phyloP scores from a whole-genome alignment of 495 filamentous ascomycete genomes.

The Paragyromitra xinjiangensis region DNA sequence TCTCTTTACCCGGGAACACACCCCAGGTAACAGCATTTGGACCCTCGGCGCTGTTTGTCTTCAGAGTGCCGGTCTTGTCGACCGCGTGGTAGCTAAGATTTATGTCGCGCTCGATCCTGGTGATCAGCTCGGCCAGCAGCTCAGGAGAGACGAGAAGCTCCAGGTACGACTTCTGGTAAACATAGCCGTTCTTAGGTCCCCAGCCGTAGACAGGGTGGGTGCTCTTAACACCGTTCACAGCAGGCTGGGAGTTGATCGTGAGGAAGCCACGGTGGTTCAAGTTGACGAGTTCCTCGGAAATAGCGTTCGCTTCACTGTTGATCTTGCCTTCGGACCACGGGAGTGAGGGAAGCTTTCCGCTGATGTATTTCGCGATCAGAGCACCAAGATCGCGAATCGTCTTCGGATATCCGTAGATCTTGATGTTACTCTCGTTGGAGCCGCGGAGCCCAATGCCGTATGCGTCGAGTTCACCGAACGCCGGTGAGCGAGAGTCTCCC shows the following conservation, averaged over 20 bases:
- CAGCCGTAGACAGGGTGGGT: slow-evolving; percentile 88
- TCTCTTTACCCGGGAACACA: slow-evolving; percentile 98
- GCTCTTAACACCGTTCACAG: slow-evolving; percentile 91
- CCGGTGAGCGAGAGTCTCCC: slow-evolving; percentile 96
- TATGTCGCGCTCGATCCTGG: slow-evolving; percentile 77
- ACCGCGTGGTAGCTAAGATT: slow-evolving; percentile 94
- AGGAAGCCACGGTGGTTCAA: slow-evolving; percentile 88
- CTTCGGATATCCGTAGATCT: slow-evolving; percentile 89
- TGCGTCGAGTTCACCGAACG: slow-evolving; percentile 94
- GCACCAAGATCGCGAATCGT: slow-evolving; percentile 80
- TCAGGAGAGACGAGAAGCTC: slow-evolving; percentile 86
- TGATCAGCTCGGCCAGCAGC: slow-evolving; percentile 78
- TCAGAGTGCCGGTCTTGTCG: slow-evolving; percentile 77
- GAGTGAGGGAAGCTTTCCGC: slow-evolving; percentile 78
- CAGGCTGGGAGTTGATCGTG: slow-evolving; percentile 97
- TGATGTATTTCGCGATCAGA: slow-evolving; percentile 83
- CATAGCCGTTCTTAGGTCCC: slow-evolving; percentile 93
- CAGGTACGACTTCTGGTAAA: slow-evolving; percentile 98
- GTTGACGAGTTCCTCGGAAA: slow-evolving; percentile 77
- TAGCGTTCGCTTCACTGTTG: slow-evolving; percentile 77
- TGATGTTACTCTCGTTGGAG: slow-evolving; percentile 95
- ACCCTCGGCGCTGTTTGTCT: slow-evolving; percentile 85
- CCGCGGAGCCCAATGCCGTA: slow-evolving; percentile 96
- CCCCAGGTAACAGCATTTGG: slow-evolving; percentile 99
- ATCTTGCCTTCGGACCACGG: slow-evolving; percentile 96